Evolutionary conservation across 352 stramenopile species (phyloP).

Genomic region (Globisporangium paddicum): DNA sequence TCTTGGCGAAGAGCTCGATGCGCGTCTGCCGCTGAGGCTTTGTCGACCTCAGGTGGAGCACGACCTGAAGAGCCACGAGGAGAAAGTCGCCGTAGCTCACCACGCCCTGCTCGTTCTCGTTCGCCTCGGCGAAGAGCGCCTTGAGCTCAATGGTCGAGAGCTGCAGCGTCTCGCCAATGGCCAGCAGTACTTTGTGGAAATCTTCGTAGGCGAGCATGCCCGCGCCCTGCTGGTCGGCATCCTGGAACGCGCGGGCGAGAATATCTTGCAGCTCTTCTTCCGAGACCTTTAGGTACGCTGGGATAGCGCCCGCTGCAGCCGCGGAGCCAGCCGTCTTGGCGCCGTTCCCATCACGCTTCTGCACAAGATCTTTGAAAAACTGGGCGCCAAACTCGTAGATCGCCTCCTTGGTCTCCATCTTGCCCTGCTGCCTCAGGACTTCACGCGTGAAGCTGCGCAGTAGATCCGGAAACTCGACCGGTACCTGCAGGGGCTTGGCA

Average conservation of each 20-base stretch:
- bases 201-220: constrained; percentile 37
- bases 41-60: constrained; percentile 38
- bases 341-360: constrained; percentile 29
- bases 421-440: constrained; percentile 77
- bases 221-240: constrained; percentile 28
- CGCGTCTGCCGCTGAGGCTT: constrained; percentile 40
- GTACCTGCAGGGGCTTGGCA: constrained; percentile 74
- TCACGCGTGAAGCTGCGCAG: constrained; percentile 77
- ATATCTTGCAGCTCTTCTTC: constrained; percentile 57
- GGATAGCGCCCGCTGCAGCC: not conserved
- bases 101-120: constrained; percentile 52
- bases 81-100: constrained; percentile 54
- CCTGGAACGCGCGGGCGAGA: constrained; percentile 39
- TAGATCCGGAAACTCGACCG: constrained; percentile 63
- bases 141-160: constrained; percentile 52
- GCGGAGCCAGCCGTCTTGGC: not conserved
- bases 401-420: constrained; percentile 71
- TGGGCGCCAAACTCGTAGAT: constrained; percentile 72
- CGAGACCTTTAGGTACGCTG: constrained; percentile 51
- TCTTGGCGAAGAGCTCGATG: constrained; percentile 36
- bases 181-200: constrained; percentile 42
- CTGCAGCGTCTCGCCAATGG: constrained; percentile 46
- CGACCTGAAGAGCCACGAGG: constrained; percentile 40
- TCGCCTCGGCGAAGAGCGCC: constrained; percentile 56
- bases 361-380: constrained; percentile 64